Evolutionary conservation across 768 basidiomycete genomes (phyloP).

Genomic region (Serendipita sp.): DNA sequence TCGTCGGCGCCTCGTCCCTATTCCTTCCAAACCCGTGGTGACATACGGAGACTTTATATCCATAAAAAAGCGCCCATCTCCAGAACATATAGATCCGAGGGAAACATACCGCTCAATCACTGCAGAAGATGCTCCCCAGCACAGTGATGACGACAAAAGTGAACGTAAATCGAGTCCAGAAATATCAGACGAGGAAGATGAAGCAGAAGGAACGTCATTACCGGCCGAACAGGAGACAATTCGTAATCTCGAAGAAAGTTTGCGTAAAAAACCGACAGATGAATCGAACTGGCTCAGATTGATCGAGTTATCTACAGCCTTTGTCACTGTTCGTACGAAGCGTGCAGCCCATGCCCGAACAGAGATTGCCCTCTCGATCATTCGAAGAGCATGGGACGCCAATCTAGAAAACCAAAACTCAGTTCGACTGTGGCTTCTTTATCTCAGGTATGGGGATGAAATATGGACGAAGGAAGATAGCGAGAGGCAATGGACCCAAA

Average conservation of each 20-base stretch:
- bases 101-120: slow-evolving; percentile 37
- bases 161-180: neutral
- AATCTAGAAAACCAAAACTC: slow-evolving; percentile 36
- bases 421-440: slow-evolving; percentile 36
- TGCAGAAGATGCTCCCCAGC: neutral
- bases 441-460: slow-evolving; percentile 57
- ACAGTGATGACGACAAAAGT: slow-evolving; percentile 15
- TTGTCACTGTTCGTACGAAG: slow-evolving; percentile 45
- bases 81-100: slow-evolving; percentile 24
- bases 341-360: slow-evolving; percentile 50
- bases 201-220: slow-evolving; percentile 11
- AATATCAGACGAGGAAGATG: slow-evolving; percentile 15
- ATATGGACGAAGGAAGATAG: slow-evolving; percentile 45
- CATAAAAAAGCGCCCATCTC: neutral
- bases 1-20: slow-evolving; percentile 32
- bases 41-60: slow-evolving; percentile 31
- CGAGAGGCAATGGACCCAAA: slow-evolving; percentile 50
- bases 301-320: slow-evolving; percentile 43
- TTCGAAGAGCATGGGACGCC: slow-evolving; percentile 44
- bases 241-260: slow-evolving; percentile 37
- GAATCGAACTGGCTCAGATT: slow-evolving; percentile 45
- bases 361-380: slow-evolving; percentile 52
- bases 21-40: slow-evolving; percentile 22
- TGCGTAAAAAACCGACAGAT: slow-evolving; percentile 35
- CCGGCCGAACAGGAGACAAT: slow-evolving; percentile 40